phyloP scores from a whole-genome alignment of 768 basidiomycete species.

The Kwoniella sp. region DNA sequence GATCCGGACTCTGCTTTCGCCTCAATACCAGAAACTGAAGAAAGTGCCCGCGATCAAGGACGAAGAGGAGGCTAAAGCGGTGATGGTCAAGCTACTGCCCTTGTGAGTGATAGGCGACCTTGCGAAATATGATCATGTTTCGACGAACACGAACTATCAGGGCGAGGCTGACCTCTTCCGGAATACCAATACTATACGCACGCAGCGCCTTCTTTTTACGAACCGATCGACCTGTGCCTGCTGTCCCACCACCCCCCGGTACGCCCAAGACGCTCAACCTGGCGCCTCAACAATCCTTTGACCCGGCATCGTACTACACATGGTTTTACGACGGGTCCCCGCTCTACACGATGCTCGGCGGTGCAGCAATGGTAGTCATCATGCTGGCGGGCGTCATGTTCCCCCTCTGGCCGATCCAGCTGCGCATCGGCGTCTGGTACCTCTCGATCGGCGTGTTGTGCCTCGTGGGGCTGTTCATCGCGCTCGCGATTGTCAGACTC shows the following conservation, averaged over 20 bases:
- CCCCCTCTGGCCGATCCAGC: conserved; percentile 92
- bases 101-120: conserved; percentile 55
- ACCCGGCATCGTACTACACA: conserved; percentile 81
- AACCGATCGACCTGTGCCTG: conserved; percentile 68
- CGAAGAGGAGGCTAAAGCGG: conserved; percentile 72
- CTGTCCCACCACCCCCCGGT: conserved; percentile 57
- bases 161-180: too few relatives aligned
- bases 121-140: neutral
- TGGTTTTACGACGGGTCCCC: conserved; percentile 98
- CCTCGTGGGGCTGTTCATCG: conserved; percentile 87
- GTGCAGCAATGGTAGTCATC: conserved; percentile 83
- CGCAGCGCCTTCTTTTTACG: conserved; percentile 82
- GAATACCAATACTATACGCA: neutral
- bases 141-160: too few relatives aligned
- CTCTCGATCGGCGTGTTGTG: conserved; percentile 84
- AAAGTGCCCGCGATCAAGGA: conserved; percentile 65
- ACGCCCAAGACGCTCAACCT: conserved; percentile 75
- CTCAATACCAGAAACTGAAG: conserved; percentile 86
- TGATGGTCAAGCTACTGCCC: conserved; percentile 72
- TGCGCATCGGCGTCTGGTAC: conserved; percentile 95
- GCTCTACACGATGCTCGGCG: conserved; percentile 88
- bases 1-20: conserved; percentile 84
- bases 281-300: conserved; percentile 71
- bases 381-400: conserved; percentile 99
- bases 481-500: conserved; percentile 80